These are phyloP conservation scores for Avena atlantica DNA, from an alignment of 176 grass and related monocot species.

Conservation along the genomic window DNA sequence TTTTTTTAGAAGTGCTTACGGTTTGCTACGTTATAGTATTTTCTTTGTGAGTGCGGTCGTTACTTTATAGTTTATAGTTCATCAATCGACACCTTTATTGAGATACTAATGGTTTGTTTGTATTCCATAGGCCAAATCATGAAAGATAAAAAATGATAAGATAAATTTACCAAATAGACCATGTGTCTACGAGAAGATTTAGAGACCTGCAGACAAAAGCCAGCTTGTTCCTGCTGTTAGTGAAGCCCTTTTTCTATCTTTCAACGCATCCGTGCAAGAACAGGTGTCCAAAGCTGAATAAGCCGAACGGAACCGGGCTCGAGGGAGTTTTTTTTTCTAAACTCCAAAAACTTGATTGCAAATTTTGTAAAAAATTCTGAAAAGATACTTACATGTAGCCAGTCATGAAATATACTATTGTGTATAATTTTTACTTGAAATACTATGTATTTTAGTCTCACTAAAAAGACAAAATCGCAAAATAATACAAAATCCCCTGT, in stretches of 20 bases:
- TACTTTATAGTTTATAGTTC: not conserved
- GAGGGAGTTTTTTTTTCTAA: no score
- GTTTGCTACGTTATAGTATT: not conserved
- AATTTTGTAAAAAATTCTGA: no score
- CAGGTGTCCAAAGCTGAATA: not conserved
- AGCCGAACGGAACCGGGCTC: no score
- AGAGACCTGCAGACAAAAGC: not conserved
- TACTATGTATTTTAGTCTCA: no score
- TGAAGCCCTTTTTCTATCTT: not conserved
- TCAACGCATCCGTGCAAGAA: not conserved
- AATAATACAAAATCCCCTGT: no score
- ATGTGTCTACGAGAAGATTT: not conserved
- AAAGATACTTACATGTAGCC: no score
- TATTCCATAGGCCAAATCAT: not conserved
- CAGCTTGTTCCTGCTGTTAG: not conserved
- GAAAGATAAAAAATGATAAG: not conserved
- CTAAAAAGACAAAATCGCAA: no score
- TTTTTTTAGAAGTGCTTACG: not conserved
- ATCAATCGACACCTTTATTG: not conserved
- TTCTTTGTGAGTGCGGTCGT: not conserved
- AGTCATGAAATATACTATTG: no score
- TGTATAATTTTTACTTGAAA: no score
- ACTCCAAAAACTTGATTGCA: no score
- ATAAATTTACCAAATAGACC: not conserved
- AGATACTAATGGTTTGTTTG: not conserved